Percentiles rank a stretch among this genome's conserved stretches.
phyloP scores from a whole-genome alignment of 1,284 basidiomycete genomes.

The Irpex sp. region DNA sequence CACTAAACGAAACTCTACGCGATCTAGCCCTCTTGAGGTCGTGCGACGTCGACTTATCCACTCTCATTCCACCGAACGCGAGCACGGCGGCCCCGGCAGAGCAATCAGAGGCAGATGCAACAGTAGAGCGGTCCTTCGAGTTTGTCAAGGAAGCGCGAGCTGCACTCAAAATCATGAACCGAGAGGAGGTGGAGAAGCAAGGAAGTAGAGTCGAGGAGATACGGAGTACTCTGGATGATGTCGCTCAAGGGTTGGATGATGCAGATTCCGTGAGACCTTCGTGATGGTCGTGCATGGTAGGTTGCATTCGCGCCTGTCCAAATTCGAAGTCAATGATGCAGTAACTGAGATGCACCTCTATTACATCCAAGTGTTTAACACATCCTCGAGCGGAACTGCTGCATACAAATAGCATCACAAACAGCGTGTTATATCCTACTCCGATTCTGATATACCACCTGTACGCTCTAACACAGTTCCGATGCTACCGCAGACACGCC shows the following conservation, averaged over 20 bases:
- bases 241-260: conserved; percentile 34
- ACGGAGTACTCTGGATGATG: conserved; percentile 45
- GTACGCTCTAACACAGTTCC: no score
- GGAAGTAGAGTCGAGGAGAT: conserved; percentile 48
- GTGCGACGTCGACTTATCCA: conserved; percentile 48
- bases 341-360: no score
- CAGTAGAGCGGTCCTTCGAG: conserved; percentile 48
- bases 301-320: no score
- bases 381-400: no score
- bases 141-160: conserved; percentile 42
- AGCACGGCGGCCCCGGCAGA: conserved; percentile 20
- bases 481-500: no score
- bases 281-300: no score
- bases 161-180: conserved; percentile 48
- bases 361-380: no score
- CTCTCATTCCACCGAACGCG: conserved; percentile 28
- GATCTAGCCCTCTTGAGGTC: conserved; percentile 67
- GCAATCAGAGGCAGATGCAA: conserved; percentile 24
- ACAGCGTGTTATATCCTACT: no score
- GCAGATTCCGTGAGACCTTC: background rate
- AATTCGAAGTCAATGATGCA: no score
- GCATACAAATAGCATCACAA: no score
- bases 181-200: conserved; percentile 44
- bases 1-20: conserved; percentile 55
- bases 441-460: no score